Evolutionary conservation across 1,284 basidiomycete genomes (phyloP).

Genomic region (Naganishia liquefaciens): DNA sequence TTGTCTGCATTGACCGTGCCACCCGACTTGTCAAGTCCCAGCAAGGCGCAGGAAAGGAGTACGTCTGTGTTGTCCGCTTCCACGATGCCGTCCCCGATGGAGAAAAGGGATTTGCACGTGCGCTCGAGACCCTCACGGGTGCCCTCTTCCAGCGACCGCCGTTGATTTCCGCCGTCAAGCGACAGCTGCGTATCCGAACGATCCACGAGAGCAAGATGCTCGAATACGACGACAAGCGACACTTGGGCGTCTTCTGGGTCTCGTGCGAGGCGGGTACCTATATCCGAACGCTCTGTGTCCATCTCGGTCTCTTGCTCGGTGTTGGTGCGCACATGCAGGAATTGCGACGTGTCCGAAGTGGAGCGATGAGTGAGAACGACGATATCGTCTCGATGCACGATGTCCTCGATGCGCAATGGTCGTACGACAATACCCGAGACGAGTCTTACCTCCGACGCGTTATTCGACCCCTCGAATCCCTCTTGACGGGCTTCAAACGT

Average conservation of each 20-base stretch:
- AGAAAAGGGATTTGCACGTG: constrained; percentile 83
- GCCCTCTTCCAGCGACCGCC: constrained; percentile 99
- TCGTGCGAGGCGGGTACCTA: constrained; percentile 99
- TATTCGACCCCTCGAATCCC: constrained; percentile 89
- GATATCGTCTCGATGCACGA: constrained; percentile 99
- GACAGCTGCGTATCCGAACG: constrained; percentile 95
- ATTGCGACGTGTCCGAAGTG: constrained; percentile 88
- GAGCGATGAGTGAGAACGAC: constrained; percentile 95
- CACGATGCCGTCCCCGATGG: constrained; percentile 75
- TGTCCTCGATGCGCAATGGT: constrained; percentile 97
- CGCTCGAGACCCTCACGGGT: constrained; percentile 94
- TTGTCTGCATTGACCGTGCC: constrained; percentile 99
- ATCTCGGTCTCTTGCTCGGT: constrained; percentile 89
- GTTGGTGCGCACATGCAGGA: constrained; percentile 99
- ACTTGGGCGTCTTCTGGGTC: constrained; percentile 97
- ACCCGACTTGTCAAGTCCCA: constrained; percentile 99
- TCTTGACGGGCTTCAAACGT: constrained; percentile 95
- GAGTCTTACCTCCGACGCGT: constrained; percentile 95
- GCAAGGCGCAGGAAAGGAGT: constrained; percentile 98
- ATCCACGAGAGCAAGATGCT: constrained; percentile 95
- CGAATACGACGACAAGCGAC: constrained; percentile 97
- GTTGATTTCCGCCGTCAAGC: constrained; percentile 98
- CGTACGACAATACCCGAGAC: constrained; percentile 98
- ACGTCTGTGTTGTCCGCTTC: constrained; percentile 91
- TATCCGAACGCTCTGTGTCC: constrained; percentile 97